Conservation (phyloP, 495 filamentous ascomycete genomes). For the Clohesyomyces aquaticus region DNA sequence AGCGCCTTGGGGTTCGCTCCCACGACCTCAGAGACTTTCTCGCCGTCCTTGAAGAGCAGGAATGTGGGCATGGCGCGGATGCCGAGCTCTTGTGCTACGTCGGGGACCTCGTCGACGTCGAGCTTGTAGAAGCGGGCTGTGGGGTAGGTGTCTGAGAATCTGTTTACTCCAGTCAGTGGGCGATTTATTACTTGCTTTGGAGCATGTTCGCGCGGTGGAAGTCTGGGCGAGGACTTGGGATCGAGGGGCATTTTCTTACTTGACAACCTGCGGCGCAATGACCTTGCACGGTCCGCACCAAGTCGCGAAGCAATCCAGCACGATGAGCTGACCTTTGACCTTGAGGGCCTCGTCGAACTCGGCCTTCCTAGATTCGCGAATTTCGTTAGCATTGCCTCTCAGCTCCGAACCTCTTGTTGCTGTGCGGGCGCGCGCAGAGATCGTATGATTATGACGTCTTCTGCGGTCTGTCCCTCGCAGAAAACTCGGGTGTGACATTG, state of each 20-base stretch:
- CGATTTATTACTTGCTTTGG: not conserved
- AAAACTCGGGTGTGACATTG: not conserved
- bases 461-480: conserved; percentile 21
- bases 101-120: conserved; percentile 82
- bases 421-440: too few relatives aligned
- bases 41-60: conserved; percentile 77
- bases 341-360: conserved; percentile 64
- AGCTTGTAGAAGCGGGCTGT: conserved; percentile 81
- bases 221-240: conserved; percentile 23
- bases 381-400: conserved; percentile 17
- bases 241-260: conserved; percentile 51
- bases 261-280: conserved; percentile 74
- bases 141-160: conserved; percentile 59
- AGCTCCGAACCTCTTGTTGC: too few relatives aligned
- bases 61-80: conserved; percentile 98
- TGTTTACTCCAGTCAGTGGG: conserved; percentile 37
- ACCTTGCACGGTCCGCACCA: conserved; percentile 98
- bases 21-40: conserved; percentile 69
- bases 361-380: conserved; percentile 54
- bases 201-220: not conserved
- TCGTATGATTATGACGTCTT: conserved; percentile 29
- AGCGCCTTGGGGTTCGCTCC: conserved; percentile 78
- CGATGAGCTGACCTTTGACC: conserved; percentile 59
- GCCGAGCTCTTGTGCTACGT: conserved; percentile 76
- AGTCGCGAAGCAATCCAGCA: conserved; percentile 84